Base-by-base conservation (phyloP, 176 grass and related monocot genomes). In the Neostapfia colusana region DNA sequence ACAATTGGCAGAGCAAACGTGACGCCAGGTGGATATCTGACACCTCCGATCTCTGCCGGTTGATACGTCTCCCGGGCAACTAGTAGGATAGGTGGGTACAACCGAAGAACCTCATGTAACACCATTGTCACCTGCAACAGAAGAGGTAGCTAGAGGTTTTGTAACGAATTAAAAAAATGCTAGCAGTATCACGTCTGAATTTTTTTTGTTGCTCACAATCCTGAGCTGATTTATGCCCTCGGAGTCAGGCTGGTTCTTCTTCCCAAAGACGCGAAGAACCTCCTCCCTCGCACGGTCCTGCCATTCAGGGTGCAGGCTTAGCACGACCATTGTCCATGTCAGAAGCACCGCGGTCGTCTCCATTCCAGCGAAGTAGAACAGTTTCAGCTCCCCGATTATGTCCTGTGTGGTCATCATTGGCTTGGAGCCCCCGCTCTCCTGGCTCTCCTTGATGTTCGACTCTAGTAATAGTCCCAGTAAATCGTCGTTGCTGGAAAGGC, bases 361-460 rank as follows among this genome's bases (percentile, higher is more conserved):
- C 49, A 86, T 81, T 4, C 89, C 93, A 0, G 93, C 93, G 35
- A 92, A 85, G 67, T 90, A 97, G 76, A 97, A 92, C 2, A 97
- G 58, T 77, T 97, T 97, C 62, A 88, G 85, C 61, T 97, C 90
- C 25, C 67, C 79, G 8, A 92, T 84, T 38, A 88, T 81, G 20
- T 92, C 93, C 5, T 97, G 45, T 4, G 24, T 79, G 7, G 73
- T 92, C 89, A 92, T 92, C 24, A 28, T 72, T 5, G 79, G 65
- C 17, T 78, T 83, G 34, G 51, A 83, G 46, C 63, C 90, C 65
- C 58, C 39, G 2, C 27, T 51, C 50, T 71, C 86, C 8, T 78
- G 55, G n/a, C 65, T 49, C 40, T 85, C 76, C 26, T 36, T 64
- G 2, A 69, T 27, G 44, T 86, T 97, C 4, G 79, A 63, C 26